These are phyloP conservation scores for Coniosporium tulheliwenetii DNA, from an alignment of 2,329 filamentous ascomycete genomes.

Conservation along the genomic window DNA sequence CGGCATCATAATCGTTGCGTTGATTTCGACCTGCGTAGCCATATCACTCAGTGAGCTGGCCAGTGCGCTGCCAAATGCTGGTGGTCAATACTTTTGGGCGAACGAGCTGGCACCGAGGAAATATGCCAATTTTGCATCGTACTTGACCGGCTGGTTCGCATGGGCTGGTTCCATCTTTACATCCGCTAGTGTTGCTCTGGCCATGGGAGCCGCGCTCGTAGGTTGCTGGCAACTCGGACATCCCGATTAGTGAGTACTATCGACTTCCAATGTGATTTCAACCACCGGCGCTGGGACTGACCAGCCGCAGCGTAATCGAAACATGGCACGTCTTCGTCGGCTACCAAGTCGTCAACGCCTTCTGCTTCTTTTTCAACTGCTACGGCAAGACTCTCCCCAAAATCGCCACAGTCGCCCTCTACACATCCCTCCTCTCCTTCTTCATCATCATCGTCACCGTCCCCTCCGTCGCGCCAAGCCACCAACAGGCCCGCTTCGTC, in stretches of 20 bases:
- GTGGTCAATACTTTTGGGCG: constrained; percentile 37
- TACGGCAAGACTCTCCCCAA: constrained; percentile 17
- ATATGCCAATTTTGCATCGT: constrained; percentile 29
- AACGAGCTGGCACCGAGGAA: constrained; percentile 30
- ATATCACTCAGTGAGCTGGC: constrained; percentile 31
- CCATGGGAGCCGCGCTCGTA: constrained; percentile 30
- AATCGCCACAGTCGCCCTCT: constrained; percentile 28
- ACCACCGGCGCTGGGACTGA: background rate
- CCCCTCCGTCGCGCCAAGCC: constrained; percentile 25
- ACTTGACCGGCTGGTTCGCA: constrained; percentile 34
- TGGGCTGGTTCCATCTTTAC: constrained; percentile 41
- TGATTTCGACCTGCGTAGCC: constrained; percentile 30
- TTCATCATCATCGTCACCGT: constrained; percentile 32
- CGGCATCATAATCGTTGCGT: constrained; percentile 29
- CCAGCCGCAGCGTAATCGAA: constrained; percentile 12
- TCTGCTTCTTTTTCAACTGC: constrained; percentile 25
- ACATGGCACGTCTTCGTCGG: constrained; percentile 21
- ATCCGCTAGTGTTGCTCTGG: constrained; percentile 34
- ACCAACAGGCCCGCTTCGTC: constrained; percentile 32
- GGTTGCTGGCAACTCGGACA: constrained; percentile 37
- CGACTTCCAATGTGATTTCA: background rate
- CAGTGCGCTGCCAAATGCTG: constrained; percentile 33
- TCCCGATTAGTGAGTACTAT: constrained; percentile 31
- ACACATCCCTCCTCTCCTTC: constrained; percentile 31
- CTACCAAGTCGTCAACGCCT: constrained; percentile 31